A percentile compares a stretch with the other conserved stretches of the same genome.
Evolutionary conservation across 306 rosid genomes (phyloP).

Genomic region (Vicia sativa): DNA sequence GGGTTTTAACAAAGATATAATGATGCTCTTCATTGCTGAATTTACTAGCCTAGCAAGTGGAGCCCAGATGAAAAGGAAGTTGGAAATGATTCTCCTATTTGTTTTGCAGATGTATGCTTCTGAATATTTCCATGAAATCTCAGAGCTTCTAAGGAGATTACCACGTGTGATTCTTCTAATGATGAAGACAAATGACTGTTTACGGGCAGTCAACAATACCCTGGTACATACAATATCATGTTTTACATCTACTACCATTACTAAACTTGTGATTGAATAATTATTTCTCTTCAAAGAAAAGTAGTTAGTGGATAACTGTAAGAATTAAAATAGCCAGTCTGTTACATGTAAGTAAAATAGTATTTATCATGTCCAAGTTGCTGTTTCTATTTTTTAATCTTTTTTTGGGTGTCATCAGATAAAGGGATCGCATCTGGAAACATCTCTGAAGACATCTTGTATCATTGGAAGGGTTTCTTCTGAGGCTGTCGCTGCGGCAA

Average conservation of each 20-base stretch:
- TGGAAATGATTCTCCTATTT: conserved; percentile 34
- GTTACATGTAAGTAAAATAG: not conserved
- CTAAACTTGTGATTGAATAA: conserved; percentile 24
- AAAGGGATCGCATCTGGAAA: conserved; percentile 85
- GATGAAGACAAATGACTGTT: conserved; percentile 98
- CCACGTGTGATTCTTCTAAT: conserved; percentile 91
- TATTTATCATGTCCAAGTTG: conserved; percentile 21
- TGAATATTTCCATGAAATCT: conserved; percentile 81
- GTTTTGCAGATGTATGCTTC: conserved; percentile 90
- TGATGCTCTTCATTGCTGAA: conserved; percentile 13
- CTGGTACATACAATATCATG: conserved; percentile 61
- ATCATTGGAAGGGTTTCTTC: conserved; percentile 90
- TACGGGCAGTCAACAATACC: conserved; percentile 80
- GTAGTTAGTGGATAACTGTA: conserved; percentile 32
- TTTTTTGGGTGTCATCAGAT: conserved; percentile 52
- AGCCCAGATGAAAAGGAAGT: conserved; percentile 29
- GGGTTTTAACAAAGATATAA: conserved; percentile 11
- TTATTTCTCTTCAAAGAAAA: conserved; percentile 30
- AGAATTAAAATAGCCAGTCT: not conserved
- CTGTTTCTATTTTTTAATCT: conserved; percentile 16
- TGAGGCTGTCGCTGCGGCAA: conserved; percentile 81
- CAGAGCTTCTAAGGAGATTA: conserved; percentile 89
- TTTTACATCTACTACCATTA: conserved; percentile 35
- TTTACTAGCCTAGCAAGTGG: conserved; percentile 23
- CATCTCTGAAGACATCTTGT: conserved; percentile 75